Percentiles rank a stretch among this genome's conserved stretches.
These are phyloP conservation scores for Trichophyton mentagrophytes DNA, from an alignment of 2,329 filamentous ascomycete genomes.

Conservation along the genomic window DNA sequence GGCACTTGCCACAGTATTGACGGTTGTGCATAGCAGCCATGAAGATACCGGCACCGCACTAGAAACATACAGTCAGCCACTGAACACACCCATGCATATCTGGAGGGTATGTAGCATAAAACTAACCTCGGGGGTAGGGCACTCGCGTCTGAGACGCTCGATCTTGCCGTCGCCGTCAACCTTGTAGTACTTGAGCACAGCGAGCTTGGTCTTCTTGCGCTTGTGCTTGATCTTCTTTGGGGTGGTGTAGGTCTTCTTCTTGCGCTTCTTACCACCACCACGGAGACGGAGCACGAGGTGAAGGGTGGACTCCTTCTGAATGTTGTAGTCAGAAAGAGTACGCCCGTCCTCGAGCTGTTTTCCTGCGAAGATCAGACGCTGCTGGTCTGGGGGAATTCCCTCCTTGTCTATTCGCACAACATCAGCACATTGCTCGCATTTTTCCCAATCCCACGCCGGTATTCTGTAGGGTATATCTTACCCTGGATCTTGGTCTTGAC, in stretches of 20 bases:
- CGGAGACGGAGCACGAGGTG: slow-evolving; percentile 96
- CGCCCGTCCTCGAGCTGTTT: slow-evolving; percentile 99
- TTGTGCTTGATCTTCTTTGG: slow-evolving; percentile 99
- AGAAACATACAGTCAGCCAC: slow-evolving; percentile 3
- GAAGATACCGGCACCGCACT: slow-evolving; percentile 99
- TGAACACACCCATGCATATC: no score
- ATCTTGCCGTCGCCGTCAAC: slow-evolving; percentile 99
- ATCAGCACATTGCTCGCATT: neutral
- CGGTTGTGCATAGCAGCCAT: slow-evolving; percentile 99
- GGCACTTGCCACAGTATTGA: slow-evolving; percentile 79
- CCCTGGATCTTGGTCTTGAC: slow-evolving; percentile 94
- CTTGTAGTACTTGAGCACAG: slow-evolving; percentile 99
- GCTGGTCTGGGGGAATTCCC: slow-evolving; percentile 97
- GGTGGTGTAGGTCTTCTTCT: slow-evolving; percentile 99
- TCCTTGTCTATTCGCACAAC: slow-evolving; percentile 77
- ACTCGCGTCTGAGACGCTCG: slow-evolving; percentile 96
- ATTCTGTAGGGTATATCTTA: slow-evolving; percentile 23
- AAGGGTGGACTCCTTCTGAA: slow-evolving; percentile 99
- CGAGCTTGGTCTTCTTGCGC: slow-evolving; percentile 99
- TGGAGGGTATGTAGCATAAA: neutral
- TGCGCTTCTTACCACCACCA: slow-evolving; percentile 99
- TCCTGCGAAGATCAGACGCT: slow-evolving; percentile 98
- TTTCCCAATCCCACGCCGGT: no score
- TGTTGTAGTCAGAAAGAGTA: slow-evolving; percentile 99
- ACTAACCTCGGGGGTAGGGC: slow-evolving; percentile 76